These are phyloP conservation scores for Acanthamoeba triangularis DNA, from an alignment of 208 protist genomes.

Conservation along the genomic window DNA sequence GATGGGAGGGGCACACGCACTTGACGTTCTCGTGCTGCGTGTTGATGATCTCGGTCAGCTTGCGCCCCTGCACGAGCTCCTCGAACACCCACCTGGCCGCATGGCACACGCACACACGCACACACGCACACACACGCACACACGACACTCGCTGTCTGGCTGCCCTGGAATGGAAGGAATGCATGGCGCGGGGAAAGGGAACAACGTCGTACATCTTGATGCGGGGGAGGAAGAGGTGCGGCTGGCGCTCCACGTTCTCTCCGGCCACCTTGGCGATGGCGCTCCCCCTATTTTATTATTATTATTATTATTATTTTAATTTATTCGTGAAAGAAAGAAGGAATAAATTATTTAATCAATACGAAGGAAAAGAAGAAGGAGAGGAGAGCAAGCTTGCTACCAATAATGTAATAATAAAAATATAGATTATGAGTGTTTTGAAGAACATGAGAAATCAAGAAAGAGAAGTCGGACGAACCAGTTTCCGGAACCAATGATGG, in stretches of 20 bases:
- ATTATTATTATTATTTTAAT: constrained; percentile 80
- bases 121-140: constrained; percentile 79
- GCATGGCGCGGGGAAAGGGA: constrained; percentile 24
- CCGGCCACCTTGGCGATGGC: constrained; percentile 89
- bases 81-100: constrained; percentile 90
- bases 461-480: neutral
- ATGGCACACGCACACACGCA: no score
- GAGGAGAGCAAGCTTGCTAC: no score
- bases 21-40: constrained; percentile 71
- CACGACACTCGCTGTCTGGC: constrained; percentile 78
- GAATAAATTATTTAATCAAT: no score
- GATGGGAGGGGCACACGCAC: neutral
- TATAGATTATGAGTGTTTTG: no score
- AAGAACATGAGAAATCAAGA: neutral
- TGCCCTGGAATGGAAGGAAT: neutral
- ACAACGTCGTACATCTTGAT: constrained; percentile 60
- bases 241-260: constrained; percentile 75
- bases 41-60: constrained; percentile 91
- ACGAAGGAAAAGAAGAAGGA: no score
- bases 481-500: constrained; percentile 40
- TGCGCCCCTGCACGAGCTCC: constrained; percentile 87
- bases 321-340: neutral
- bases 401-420: no score
- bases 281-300: constrained; percentile 73
- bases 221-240: constrained; percentile 72